phyloP scores from a whole-genome alignment of 306 rosid genomes.

The Corylus heterophylla region DNA sequence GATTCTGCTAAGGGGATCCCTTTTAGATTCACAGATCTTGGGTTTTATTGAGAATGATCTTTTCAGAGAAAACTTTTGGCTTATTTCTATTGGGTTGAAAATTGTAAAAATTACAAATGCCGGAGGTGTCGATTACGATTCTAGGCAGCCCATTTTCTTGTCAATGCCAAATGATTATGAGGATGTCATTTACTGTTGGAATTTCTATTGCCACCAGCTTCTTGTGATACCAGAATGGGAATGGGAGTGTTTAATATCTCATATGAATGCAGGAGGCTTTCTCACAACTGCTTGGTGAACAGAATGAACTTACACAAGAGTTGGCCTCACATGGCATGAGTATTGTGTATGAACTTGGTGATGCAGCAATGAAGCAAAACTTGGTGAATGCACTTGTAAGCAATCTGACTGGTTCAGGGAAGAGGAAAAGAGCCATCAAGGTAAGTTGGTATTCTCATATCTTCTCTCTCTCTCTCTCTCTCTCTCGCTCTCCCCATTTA shows the following conservation, averaged over 20 bases:
- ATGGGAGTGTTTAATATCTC: conserved; percentile 20
- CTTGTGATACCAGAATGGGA: conserved; percentile 18
- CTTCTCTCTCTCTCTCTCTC: conserved; percentile 18
- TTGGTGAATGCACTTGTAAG: conserved; percentile 88
- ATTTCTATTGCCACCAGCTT: conserved; percentile 14
- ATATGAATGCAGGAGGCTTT: conserved; percentile 85
- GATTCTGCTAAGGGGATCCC: background rate
- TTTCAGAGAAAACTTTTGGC: background rate
- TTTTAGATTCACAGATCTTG: background rate
- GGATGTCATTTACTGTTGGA: background rate
- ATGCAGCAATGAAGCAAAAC: conserved; percentile 75
- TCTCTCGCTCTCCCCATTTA: conserved; percentile 10
- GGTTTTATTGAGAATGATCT: background rate
- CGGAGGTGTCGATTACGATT: background rate
- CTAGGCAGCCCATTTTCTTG: background rate
- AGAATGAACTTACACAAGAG: conserved; percentile 95
- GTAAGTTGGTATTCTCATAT: conserved; percentile 47
- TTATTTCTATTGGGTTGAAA: too few species aligned
- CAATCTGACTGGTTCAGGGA: conserved; percentile 87
- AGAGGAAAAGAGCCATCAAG: conserved; percentile 91
- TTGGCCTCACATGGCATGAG: conserved; percentile 99
- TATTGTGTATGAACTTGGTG: conserved; percentile 94
- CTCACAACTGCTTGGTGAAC: conserved; percentile 89
- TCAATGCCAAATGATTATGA: background rate
- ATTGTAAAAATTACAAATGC: background rate